Percentiles rank a stretch among this genome's conserved stretches.
phyloP scores from a whole-genome alignment of 345 rosid species.

The Eucalyptus virginea region DNA sequence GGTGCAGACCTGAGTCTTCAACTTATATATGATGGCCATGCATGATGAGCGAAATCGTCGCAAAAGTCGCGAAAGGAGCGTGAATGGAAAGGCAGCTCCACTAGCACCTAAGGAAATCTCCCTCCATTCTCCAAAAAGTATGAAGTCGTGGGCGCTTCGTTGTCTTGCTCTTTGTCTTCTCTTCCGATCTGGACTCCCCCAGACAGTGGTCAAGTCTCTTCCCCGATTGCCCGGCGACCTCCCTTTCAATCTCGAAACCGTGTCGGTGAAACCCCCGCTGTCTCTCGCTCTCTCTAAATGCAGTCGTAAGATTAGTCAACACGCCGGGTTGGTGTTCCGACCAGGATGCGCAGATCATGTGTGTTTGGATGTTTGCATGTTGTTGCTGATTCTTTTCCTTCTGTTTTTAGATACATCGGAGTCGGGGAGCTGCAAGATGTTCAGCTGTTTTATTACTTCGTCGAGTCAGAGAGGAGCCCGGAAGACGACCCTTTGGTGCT shows the following conservation, averaged over 20 bases:
- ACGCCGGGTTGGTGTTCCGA: not conserved
- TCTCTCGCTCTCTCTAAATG: not conserved
- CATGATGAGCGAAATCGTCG: not conserved
- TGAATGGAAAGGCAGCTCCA: not conserved
- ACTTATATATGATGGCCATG: not conserved
- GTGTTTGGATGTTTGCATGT: not conserved
- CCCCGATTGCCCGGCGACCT: conserved; percentile 8
- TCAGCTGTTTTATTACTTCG: conserved; percentile 3
- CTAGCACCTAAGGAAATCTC: not conserved
- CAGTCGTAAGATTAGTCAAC: not conserved
- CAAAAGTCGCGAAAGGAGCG: not conserved
- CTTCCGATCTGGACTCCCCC: not conserved
- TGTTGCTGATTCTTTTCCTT: not conserved
- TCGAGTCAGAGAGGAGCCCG: conserved; percentile 6
- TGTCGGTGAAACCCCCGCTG: not conserved
- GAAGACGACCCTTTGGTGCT: conserved; percentile 3
- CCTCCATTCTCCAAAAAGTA: not conserved
- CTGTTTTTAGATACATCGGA: not conserved
- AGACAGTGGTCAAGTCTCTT: not conserved
- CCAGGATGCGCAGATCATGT: not conserved
- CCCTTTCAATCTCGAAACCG: conserved; percentile 7
- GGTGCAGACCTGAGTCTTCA: not conserved
- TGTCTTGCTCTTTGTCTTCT: not conserved
- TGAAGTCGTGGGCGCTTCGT: not conserved
- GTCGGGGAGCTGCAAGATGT: conserved; percentile 3